A percentile compares a stretch with the other conserved stretches of the same genome.
These are phyloP conservation scores for Antrodiella citrinella DNA, from an alignment of 768 basidiomycete species.

Conservation along the genomic window DNA sequence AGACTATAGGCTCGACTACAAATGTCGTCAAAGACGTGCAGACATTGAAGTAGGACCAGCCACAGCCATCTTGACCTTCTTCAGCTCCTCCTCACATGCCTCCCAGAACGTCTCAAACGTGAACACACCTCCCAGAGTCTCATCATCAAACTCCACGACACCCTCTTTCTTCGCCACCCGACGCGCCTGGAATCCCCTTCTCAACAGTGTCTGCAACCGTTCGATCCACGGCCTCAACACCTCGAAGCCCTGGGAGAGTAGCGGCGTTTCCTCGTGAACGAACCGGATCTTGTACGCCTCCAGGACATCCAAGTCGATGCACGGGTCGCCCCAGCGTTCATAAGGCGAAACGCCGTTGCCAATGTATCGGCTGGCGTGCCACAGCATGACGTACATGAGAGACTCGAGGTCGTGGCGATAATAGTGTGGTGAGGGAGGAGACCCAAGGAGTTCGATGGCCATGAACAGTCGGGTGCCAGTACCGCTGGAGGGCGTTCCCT, in stretches of 20 bases:
- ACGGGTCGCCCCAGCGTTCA: background rate
- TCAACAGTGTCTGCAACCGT: background rate
- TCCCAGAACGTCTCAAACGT: background rate
- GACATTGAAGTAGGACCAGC: too few species aligned
- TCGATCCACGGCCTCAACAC: background rate
- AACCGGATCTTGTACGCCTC: background rate
- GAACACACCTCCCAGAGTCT: background rate
- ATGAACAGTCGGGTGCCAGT: background rate
- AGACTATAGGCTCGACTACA: too few species aligned
- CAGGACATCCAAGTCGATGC: background rate
- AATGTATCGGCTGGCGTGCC: background rate
- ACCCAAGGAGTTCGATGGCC: background rate
- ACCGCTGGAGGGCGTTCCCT: background rate
- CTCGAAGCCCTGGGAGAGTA: background rate
- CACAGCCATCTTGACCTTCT: too few species aligned
- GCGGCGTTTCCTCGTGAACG: background rate
- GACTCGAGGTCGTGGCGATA: background rate
- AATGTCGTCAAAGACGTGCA: too few species aligned
- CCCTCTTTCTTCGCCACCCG: background rate
- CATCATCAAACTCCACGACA: background rate
- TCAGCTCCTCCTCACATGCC: too few species aligned
- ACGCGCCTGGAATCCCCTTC: background rate
- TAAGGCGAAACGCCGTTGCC: background rate
- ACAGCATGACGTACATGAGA: background rate
- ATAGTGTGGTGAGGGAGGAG: background rate